Percentiles rank a stretch among this genome's conserved stretches.
phyloP scores from a whole-genome alignment of 1,139 yeast species.

The Saccharomyces hybrid region DNA sequence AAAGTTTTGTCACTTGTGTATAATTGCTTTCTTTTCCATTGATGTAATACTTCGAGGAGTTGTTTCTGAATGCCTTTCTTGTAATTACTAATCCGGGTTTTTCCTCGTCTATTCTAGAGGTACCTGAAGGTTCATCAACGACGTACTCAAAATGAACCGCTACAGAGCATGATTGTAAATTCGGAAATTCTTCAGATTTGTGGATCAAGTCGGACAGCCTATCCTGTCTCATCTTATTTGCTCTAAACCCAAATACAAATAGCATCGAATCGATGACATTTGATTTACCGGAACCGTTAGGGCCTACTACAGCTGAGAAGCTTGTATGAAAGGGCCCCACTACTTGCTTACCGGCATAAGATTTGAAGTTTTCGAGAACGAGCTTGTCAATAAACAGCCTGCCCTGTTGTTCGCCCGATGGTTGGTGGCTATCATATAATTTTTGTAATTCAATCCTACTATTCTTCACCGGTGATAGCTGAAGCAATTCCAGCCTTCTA shows the following conservation, averaged over 20 bases:
- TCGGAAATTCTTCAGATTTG: constrained; percentile 65
- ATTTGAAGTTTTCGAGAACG: constrained; percentile 79
- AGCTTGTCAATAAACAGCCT: constrained; percentile 61
- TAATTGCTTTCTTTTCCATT: constrained; percentile 65
- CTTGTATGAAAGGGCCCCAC: constrained; percentile 94
- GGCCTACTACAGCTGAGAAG: constrained; percentile 96
- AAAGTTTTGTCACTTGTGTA: constrained; percentile 67
- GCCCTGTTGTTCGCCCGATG: constrained; percentile 33
- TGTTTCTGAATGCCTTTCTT: constrained; percentile 70
- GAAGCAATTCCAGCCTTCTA: constrained; percentile 34
- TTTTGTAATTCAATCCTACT: constrained; percentile 29
- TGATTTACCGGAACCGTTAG: constrained; percentile 96
- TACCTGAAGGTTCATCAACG: constrained; percentile 48
- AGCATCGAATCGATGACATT: constrained; percentile 93
- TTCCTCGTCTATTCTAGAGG: constrained; percentile 38
- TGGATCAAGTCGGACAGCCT: constrained; percentile 87
- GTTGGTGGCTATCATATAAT: constrained; percentile 25
- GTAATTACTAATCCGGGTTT: constrained; percentile 50
- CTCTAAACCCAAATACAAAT: constrained; percentile 95
- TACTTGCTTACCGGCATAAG: constrained; percentile 90
- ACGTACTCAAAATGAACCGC: constrained; percentile 88
- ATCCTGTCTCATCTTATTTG: constrained; percentile 94
- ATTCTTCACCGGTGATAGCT: constrained; percentile 36
- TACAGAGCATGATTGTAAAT: constrained; percentile 72
- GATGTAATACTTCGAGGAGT: constrained; percentile 73